phyloP scores from a whole-genome alignment of 495 filamentous ascomycete species.

The Melanomma pulvis-pyrius region DNA sequence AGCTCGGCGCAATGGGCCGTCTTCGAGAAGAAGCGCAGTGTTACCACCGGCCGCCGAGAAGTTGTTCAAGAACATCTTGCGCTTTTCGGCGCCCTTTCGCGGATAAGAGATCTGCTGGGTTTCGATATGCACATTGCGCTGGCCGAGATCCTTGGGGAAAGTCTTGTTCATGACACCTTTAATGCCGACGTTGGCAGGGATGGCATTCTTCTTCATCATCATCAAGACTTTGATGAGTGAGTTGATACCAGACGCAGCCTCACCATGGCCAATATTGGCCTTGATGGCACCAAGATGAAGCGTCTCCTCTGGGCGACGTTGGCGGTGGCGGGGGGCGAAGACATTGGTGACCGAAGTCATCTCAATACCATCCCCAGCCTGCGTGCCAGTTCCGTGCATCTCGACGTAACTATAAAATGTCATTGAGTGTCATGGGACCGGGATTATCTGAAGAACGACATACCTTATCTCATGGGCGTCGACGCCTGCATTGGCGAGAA shows the following conservation, averaged over 20 bases:
- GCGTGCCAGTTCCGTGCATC: slow-evolving; percentile 56
- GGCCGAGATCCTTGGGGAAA: slow-evolving; percentile 72
- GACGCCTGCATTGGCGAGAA: slow-evolving; percentile 51
- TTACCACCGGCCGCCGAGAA: slow-evolving; percentile 51
- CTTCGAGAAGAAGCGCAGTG: slow-evolving; percentile 56
- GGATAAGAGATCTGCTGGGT: slow-evolving; percentile 62
- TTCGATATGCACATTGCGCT: slow-evolving; percentile 76
- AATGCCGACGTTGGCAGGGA: slow-evolving; percentile 87
- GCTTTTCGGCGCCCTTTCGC: slow-evolving; percentile 62
- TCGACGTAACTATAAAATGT: slow-evolving; percentile 57
- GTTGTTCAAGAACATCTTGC: slow-evolving; percentile 61
- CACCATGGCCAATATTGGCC: slow-evolving; percentile 87
- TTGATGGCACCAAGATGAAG: slow-evolving; percentile 85
- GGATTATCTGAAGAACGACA: neutral
- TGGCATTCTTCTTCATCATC: slow-evolving; percentile 82
- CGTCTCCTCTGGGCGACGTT: slow-evolving; percentile 67
- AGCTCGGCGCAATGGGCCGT: slow-evolving; percentile 50
- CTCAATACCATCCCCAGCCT: slow-evolving; percentile 51
- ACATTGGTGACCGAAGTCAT: slow-evolving; percentile 61
- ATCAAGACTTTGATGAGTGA: slow-evolving; percentile 81
- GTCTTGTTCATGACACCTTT: slow-evolving; percentile 79
- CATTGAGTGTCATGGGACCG: no score
- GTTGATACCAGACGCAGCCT: slow-evolving; percentile 83
- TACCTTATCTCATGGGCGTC: slow-evolving; percentile 52
- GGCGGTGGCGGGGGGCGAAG: slow-evolving; percentile 73